phyloP scores from a whole-genome alignment of 2,329 filamentous ascomycete genomes.

The Fusarium clavum region DNA sequence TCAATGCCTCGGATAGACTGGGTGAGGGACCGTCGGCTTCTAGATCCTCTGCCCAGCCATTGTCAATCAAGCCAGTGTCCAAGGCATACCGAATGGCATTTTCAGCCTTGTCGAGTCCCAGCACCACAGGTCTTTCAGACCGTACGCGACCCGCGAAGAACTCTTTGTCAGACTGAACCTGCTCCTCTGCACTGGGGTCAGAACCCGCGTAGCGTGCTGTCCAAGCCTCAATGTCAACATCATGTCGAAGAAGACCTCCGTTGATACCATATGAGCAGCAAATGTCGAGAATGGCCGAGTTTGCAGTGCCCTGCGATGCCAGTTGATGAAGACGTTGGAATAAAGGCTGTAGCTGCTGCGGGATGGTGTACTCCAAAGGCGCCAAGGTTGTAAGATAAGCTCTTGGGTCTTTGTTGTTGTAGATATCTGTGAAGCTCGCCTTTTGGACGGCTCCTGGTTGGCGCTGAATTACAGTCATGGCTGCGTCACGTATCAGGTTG shows the following conservation, averaged over 20 bases:
- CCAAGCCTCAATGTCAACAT: not conserved
- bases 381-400: not conserved
- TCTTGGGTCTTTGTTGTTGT: not conserved
- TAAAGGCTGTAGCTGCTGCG: not conserved
- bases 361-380: not conserved
- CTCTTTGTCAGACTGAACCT: not conserved
- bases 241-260: not conserved
- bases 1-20: accelerated
- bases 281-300: not conserved
- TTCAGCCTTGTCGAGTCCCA: not conserved
- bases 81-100: not conserved
- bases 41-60: not conserved
- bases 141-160: not conserved
- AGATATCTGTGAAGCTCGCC: not conserved
- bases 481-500: not conserved
- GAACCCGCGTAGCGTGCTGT: not conserved
- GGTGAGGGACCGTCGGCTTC: not conserved
- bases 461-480: not conserved
- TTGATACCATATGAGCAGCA: conserved; percentile 1
- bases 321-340: not conserved
- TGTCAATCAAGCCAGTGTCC: accelerated
- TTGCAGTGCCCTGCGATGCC: accelerated
- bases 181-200: accelerated
- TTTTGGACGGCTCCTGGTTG: not conserved
- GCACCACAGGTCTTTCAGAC: accelerated